Evolutionary conservation across 2,329 filamentous ascomycete genomes (phyloP).

Genomic region (Stagonosporopsis tanaceti): DNA sequence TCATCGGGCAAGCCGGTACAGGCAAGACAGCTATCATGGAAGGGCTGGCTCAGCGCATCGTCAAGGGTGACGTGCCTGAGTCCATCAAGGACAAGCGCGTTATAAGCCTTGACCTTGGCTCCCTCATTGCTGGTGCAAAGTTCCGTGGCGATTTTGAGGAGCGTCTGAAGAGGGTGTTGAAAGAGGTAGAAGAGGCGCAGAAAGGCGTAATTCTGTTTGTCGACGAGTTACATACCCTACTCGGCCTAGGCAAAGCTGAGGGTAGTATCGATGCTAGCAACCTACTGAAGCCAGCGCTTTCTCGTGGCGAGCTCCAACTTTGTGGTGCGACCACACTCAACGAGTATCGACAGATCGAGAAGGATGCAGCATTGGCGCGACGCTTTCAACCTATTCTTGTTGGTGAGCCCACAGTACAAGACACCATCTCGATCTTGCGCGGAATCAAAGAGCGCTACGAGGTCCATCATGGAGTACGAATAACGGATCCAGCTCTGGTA

Average conservation of each 20-base stretch:
- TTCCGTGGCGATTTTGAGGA: slow-evolving; percentile 97
- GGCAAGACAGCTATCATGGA: slow-evolving; percentile 95
- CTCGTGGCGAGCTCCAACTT: slow-evolving; percentile 90
- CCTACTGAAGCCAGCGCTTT: slow-evolving; percentile 90
- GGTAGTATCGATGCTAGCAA: slow-evolving; percentile 97
- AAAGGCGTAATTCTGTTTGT: slow-evolving; percentile 94
- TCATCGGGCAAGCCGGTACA: slow-evolving; percentile 91
- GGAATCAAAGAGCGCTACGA: slow-evolving; percentile 99
- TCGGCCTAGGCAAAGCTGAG: slow-evolving; percentile 93
- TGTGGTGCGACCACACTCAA: slow-evolving; percentile 92
- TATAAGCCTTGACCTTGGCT: slow-evolving; percentile 85
- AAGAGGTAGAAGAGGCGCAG: slow-evolving; percentile 87
- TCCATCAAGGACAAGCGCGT: slow-evolving; percentile 95
- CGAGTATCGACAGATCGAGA: slow-evolving; percentile 93
- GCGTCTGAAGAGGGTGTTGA: slow-evolving; percentile 86
- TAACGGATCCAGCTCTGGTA: slow-evolving; percentile 90
- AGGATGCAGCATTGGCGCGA: slow-evolving; percentile 90
- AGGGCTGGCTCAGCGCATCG: slow-evolving; percentile 87
- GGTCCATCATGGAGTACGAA: slow-evolving; percentile 94
- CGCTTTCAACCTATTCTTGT: slow-evolving; percentile 95
- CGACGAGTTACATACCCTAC: slow-evolving; percentile 89
- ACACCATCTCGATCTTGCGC: slow-evolving; percentile 93
- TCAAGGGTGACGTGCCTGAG: slow-evolving; percentile 91
- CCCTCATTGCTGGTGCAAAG: slow-evolving; percentile 93
- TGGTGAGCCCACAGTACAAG: slow-evolving; percentile 87